phyloP scores from a whole-genome alignment of 371 early-diverging fungal species.

The Rhizopus sp. region DNA sequence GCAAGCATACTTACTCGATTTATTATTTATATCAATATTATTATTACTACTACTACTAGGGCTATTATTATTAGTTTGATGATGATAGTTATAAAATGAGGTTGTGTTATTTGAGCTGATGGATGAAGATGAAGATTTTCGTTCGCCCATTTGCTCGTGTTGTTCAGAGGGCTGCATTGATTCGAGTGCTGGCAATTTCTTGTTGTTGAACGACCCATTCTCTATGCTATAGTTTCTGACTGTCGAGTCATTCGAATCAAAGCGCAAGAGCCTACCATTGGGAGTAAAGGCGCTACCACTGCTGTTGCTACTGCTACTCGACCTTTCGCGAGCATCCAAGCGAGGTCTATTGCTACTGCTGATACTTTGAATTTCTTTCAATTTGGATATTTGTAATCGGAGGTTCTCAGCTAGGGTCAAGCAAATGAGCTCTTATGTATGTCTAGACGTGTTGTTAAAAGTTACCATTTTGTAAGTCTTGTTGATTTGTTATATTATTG shows the following conservation, averaged over 20 bases:
- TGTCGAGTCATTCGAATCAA: constrained; percentile 1
- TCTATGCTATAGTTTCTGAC: constrained; percentile 13
- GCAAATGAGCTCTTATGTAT: background rate
- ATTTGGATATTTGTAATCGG: constrained; percentile 25
- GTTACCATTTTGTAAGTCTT: constrained; percentile 26
- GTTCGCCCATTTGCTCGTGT: background rate
- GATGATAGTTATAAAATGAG: background rate
- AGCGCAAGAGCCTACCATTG: constrained; percentile 3
- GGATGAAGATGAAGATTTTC: constrained; percentile 4
- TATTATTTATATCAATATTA: background rate
- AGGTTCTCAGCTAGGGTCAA: constrained; percentile 22
- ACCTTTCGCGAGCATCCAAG: background rate
- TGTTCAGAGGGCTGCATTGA: constrained; percentile 15
- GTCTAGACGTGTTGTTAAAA: no score
- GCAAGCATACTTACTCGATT: constrained; percentile 1
- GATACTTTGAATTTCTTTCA: constrained; percentile 18
- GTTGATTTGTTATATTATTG: constrained; percentile 11
- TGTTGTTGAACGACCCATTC: background rate
- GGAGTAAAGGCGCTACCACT: background rate
- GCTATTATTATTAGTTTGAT: background rate
- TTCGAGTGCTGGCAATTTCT: constrained; percentile 18
- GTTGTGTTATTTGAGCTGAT: background rate
- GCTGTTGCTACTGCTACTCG: constrained; percentile 2
- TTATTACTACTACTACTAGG: background rate
- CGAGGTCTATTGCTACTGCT: background rate